phyloP scores from a whole-genome alignment of 1,139 yeast genomes.

The Sporopachydermia cereana region DNA sequence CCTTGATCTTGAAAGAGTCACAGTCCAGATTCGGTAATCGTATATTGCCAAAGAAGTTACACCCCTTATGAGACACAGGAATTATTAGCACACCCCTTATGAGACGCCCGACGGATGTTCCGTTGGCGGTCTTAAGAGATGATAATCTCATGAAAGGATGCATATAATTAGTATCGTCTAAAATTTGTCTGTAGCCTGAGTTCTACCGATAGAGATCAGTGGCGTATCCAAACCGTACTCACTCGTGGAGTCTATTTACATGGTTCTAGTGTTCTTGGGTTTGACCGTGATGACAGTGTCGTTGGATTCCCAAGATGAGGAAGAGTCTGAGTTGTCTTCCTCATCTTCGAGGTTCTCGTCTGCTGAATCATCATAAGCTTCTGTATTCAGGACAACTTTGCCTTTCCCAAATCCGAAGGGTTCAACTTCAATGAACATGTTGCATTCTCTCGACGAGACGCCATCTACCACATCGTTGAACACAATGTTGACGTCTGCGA shows the following conservation, averaged over 20 bases:
- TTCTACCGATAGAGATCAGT: too few relatives aligned
- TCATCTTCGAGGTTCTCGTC: background rate
- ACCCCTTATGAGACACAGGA: too few relatives aligned
- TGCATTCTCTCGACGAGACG: background rate
- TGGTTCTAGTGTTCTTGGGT: background rate
- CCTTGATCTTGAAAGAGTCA: too few relatives aligned
- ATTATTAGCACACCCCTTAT: too few relatives aligned
- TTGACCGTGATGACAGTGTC: background rate
- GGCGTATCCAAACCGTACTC: too few relatives aligned
- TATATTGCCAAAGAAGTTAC: too few relatives aligned
- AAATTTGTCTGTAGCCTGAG: too few relatives aligned
- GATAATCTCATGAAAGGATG: too few relatives aligned
- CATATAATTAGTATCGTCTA: too few relatives aligned
- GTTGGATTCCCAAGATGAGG: background rate
- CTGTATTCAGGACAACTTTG: background rate
- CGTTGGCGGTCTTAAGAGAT: too few relatives aligned
- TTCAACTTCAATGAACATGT: background rate
- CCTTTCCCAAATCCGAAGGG: background rate
- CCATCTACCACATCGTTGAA: background rate
- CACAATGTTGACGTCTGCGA: background rate
- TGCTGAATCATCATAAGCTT: background rate
- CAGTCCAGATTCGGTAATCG: too few relatives aligned
- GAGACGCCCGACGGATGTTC: too few relatives aligned
- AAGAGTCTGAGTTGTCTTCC: background rate
- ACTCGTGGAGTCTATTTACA: slow-evolving; percentile 2